Percentiles rank a stretch among this genome's conserved stretches.
Conservation (phyloP, 352 stramenopile species). For the Phytophthora litchii region DNA sequence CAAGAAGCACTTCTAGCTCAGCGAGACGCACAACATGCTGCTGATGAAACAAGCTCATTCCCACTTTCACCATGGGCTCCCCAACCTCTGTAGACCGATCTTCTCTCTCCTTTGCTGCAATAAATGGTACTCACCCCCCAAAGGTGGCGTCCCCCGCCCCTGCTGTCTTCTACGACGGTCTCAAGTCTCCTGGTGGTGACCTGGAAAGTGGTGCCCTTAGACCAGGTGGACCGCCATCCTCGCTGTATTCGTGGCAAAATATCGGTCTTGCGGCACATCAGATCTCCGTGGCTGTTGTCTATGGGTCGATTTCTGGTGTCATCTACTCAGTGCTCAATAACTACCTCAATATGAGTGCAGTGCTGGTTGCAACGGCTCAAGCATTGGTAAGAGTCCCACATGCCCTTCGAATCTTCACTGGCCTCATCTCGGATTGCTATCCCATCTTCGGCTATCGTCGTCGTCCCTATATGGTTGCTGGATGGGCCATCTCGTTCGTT, state of each 20-base stretch:
- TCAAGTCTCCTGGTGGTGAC: constrained; percentile 26
- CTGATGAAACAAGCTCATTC: background rate
- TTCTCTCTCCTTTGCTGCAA: constrained; percentile 13
- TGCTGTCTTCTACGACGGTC: constrained; percentile 14
- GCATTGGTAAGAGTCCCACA: constrained; percentile 45
- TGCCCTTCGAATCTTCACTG: constrained; percentile 47
- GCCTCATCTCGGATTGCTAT: constrained; percentile 48
- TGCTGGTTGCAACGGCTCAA: constrained; percentile 37
- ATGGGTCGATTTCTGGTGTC: constrained; percentile 27
- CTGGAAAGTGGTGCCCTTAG: constrained; percentile 36
- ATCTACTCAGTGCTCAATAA: constrained; percentile 58
- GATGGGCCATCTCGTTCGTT: constrained; percentile 39
- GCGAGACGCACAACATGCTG: background rate
- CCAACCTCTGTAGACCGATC: constrained; percentile 12
- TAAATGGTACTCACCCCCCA: background rate
- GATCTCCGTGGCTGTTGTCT: constrained; percentile 39
- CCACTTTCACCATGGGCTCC: constrained; percentile 9
- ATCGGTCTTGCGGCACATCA: constrained; percentile 48
- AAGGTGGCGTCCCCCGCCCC: constrained; percentile 22
- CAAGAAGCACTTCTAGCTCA: background rate
- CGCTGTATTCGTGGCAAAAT: constrained; percentile 33
- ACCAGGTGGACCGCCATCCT: constrained; percentile 36
- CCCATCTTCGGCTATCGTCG: constrained; percentile 53
- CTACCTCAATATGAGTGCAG: constrained; percentile 55
- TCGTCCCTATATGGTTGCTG: constrained; percentile 12